Percentiles rank a stretch among this genome's conserved stretches.
Evolutionary conservation across 768 basidiomycete genomes (phyloP).

Genomic region (Suillus subalutaceus): DNA sequence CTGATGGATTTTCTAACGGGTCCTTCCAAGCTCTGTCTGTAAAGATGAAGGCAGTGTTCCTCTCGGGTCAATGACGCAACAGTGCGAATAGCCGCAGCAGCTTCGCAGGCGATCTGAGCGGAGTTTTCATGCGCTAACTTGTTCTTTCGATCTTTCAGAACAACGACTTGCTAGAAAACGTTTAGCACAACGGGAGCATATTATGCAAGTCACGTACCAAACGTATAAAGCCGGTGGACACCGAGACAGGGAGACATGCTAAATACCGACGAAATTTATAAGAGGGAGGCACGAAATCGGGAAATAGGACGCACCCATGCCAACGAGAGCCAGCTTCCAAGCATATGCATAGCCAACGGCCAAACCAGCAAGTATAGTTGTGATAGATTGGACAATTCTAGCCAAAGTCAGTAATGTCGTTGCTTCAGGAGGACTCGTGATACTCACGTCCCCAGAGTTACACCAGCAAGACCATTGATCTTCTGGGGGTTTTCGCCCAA

Average conservation of each 20-base stretch:
- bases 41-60: conserved; percentile 68
- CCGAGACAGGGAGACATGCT: conserved; percentile 70
- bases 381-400: conserved; percentile 75
- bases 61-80: conserved; percentile 90
- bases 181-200: not conserved
- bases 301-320: conserved; percentile 55
- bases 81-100: conserved; percentile 86
- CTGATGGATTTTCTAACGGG: conserved; percentile 69
- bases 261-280: not conserved
- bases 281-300: not conserved
- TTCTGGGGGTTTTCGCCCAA: conserved; percentile 90
- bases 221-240: conserved; percentile 82
- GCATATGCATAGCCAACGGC: conserved; percentile 78
- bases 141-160: conserved; percentile 83
- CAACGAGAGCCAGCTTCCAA: conserved; percentile 81
- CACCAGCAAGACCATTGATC: conserved; percentile 83
- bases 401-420: not conserved
- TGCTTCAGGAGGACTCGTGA: not conserved
- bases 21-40: conserved; percentile 69
- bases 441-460: conserved; percentile 79
- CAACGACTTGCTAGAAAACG: conserved; percentile 66
- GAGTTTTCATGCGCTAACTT: conserved; percentile 77
- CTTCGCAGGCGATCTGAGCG: conserved; percentile 93
- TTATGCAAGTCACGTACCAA: conserved; percentile 46
- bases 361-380: conserved; percentile 70